Percentiles rank a stretch among this genome's conserved stretches.
Evolutionary conservation across 1,139 yeast genomes (phyloP).

Genomic region (Debaryomycetaceae sp.): DNA sequence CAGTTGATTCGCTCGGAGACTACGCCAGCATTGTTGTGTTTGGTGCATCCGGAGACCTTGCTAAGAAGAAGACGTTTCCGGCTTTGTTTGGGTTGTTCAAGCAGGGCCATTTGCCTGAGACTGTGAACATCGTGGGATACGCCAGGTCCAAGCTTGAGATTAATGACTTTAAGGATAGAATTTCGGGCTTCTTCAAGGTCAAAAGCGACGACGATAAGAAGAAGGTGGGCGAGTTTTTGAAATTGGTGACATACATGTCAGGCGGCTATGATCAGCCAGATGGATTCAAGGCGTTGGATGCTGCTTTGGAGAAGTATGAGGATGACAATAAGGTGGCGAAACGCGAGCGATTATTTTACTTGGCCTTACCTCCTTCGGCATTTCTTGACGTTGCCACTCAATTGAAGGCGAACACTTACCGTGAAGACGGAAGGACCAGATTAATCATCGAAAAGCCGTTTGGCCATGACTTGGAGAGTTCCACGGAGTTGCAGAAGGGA

Average conservation of each 20-base stretch:
- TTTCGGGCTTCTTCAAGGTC: conserved; percentile 61
- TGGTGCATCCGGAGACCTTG: conserved; percentile 93
- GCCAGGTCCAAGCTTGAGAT: conserved; percentile 76
- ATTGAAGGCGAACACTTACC: conserved; percentile 68
- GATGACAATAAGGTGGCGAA: conserved; percentile 36
- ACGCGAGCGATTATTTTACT: conserved; percentile 78
- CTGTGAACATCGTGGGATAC: conserved; percentile 80
- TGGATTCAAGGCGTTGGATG: conserved; percentile 60
- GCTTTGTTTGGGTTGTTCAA: conserved; percentile 70
- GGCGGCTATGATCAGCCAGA: conserved; percentile 81
- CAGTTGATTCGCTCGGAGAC: conserved; percentile 44
- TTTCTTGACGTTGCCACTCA: conserved; percentile 76
- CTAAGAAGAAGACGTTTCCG: conserved; percentile 92
- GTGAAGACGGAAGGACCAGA: conserved; percentile 67
- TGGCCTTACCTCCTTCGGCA: conserved; percentile 93
- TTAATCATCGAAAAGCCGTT: conserved; percentile 95
- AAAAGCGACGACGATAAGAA: conserved; percentile 42
- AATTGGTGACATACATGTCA: conserved; percentile 60
- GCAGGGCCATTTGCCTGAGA: conserved; percentile 72
- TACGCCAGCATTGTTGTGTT: conserved; percentile 77
- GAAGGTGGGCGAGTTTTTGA: conserved; percentile 62
- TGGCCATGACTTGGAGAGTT: conserved; percentile 82
- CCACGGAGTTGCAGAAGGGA: conserved; percentile 70
- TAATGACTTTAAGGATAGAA: conserved; percentile 64
- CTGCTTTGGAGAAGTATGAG: conserved; percentile 60